These are phyloP conservation scores for Mucuna pruriens DNA, from an alignment of 306 rosid genomes.

Conservation along the genomic window DNA sequence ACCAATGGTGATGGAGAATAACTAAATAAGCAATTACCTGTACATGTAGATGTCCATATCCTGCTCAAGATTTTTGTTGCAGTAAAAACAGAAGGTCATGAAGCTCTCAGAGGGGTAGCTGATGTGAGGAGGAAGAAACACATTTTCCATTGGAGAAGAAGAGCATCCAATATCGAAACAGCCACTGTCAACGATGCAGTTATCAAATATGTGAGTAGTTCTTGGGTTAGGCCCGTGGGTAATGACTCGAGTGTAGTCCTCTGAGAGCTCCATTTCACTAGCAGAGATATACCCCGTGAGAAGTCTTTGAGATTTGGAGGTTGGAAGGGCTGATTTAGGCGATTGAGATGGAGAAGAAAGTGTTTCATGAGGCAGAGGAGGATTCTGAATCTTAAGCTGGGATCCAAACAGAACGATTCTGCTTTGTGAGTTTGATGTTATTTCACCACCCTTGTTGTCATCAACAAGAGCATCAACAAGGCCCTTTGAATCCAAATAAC, in stretches of 20 bases:
- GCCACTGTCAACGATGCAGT: conserved; percentile 66
- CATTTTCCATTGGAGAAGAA: conserved; percentile 34
- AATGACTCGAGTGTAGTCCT: conserved; percentile 77
- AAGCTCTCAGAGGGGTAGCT: conserved; percentile 51
- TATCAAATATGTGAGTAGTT: conserved; percentile 75
- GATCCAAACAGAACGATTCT: conserved; percentile 74
- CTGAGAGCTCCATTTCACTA: conserved; percentile 72
- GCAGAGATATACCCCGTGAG: conserved; percentile 53
- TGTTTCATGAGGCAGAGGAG: conserved; percentile 42
- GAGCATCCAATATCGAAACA: conserved; percentile 49
- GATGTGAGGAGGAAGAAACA: conserved; percentile 22
- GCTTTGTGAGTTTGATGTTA: conserved; percentile 47
- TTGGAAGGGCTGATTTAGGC: conserved; percentile 34
- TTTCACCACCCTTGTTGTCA: conserved; percentile 34
- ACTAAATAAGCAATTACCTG: conserved; percentile 51
- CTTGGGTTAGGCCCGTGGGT: conserved; percentile 75
- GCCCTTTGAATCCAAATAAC: conserved; percentile 60
- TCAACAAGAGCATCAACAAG: conserved; percentile 72
- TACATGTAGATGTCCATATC: conserved; percentile 76
- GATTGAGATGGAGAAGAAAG: conserved; percentile 41
- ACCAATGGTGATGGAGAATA: background rate
- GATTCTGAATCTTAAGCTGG: conserved; percentile 76
- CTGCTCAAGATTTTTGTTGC: conserved; percentile 60
- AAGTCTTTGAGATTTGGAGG: conserved; percentile 41
- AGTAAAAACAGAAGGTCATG: conserved; percentile 63